These are phyloP conservation scores for Solanum etuberosum DNA, from an alignment of 257 asterid species.

Conservation along the genomic window DNA sequence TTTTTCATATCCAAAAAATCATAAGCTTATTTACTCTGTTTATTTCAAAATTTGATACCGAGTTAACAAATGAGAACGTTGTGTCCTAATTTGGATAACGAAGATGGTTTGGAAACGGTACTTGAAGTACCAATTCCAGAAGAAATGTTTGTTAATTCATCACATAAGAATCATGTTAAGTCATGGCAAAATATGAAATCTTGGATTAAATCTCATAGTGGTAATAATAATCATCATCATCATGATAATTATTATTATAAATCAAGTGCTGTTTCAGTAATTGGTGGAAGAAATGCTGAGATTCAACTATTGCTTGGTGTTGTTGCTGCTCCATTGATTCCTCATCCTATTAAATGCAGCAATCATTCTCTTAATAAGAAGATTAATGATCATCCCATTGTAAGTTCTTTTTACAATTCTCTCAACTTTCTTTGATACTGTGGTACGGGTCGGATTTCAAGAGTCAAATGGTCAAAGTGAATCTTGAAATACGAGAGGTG, in stretches of 20 bases:
- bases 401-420: constrained; percentile 9
- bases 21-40: not conserved
- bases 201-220: constrained; percentile 23
- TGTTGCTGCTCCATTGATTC: constrained; percentile 55
- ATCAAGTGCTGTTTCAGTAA: constrained; percentile 4
- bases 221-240: not conserved
- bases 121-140: constrained; percentile 72
- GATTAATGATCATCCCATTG: constrained; percentile 43
- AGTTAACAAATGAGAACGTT: constrained; percentile 35
- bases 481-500: not conserved
- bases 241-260: not conserved
- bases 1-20: not conserved
- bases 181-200: constrained; percentile 21
- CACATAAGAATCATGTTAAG: constrained; percentile 2
- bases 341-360: constrained; percentile 19
- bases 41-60: not conserved
- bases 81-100: constrained; percentile 50
- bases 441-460: rapidly evolving
- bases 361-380: not conserved
- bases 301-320: constrained; percentile 62
- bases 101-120: constrained; percentile 57
- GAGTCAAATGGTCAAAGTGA: not conserved
- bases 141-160: constrained; percentile 25
- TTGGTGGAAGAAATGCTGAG: constrained; percentile 43
- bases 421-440: not conserved